Conservation (phyloP, 805 yeast species). For the Lachancea thermotolerans region DNA sequence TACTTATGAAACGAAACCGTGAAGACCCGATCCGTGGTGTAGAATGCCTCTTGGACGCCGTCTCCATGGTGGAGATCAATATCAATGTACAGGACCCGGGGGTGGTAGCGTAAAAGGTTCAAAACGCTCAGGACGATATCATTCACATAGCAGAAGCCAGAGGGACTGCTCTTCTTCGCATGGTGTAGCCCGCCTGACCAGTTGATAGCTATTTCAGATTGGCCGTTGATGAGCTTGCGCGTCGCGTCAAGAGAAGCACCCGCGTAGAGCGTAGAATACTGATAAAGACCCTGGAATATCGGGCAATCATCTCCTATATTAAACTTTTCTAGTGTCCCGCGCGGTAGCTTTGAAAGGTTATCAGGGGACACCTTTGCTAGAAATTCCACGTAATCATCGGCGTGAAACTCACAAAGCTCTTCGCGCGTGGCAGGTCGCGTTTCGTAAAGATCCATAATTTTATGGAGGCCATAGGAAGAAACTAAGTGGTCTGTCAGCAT, state of each 20-base stretch:
- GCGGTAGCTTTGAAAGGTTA: constrained; percentile 76
- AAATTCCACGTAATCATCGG: constrained; percentile 95
- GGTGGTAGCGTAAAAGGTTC: constrained; percentile 71
- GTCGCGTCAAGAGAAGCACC: constrained; percentile 92
- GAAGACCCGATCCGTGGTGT: constrained; percentile 86
- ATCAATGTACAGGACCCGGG: constrained; percentile 81
- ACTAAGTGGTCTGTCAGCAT: constrained; percentile 97
- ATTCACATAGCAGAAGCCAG: constrained; percentile 86
- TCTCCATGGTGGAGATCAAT: constrained; percentile 93
- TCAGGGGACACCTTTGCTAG: constrained; percentile 87
- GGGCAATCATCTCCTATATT: constrained; percentile 96
- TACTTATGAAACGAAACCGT: constrained; percentile 87
- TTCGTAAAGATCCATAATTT: constrained; percentile 93
- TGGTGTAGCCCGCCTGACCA: constrained; percentile 94
- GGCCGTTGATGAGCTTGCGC: constrained; percentile 69
- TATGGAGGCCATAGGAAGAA: constrained; percentile 94
- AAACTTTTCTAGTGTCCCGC: constrained; percentile 79
- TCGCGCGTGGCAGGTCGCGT: constrained; percentile 97
- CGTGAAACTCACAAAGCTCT: constrained; percentile 97
- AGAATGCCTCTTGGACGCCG: constrained; percentile 92
- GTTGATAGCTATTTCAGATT: constrained; percentile 86
- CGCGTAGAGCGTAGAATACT: constrained; percentile 70
- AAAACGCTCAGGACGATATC: constrained; percentile 83
- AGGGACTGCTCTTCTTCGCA: constrained; percentile 84
- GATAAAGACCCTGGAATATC: constrained; percentile 71